These are phyloP conservation scores for Phytophthora macrochlamydospora DNA, from an alignment of 352 stramenopile species.

Conservation along the genomic window DNA sequence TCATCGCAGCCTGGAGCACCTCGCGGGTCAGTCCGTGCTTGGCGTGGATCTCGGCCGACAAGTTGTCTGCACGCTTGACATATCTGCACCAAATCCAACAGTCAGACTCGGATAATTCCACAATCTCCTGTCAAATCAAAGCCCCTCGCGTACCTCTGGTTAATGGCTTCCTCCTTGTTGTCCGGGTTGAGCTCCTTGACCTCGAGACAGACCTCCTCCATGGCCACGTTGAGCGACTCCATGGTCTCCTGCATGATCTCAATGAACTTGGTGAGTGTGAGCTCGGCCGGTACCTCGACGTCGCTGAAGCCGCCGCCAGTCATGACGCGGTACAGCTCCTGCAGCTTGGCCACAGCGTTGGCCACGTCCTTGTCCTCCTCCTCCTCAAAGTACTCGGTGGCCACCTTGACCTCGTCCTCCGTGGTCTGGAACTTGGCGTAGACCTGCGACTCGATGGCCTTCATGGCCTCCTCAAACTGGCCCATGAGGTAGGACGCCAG, in stretches of 20 bases:
- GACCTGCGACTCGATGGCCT: slow-evolving; percentile 88
- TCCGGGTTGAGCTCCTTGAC: slow-evolving; percentile 88
- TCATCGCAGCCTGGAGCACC: slow-evolving; percentile 89
- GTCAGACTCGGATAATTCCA: neutral
- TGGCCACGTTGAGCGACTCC: slow-evolving; percentile 89
- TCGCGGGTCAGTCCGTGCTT: slow-evolving; percentile 88
- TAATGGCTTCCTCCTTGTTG: slow-evolving; percentile 91
- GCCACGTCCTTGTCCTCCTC: slow-evolving; percentile 88
- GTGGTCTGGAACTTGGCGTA: slow-evolving; percentile 91
- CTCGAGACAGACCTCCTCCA: slow-evolving; percentile 89
- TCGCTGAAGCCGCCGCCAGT: slow-evolving; percentile 81
- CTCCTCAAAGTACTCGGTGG: slow-evolving; percentile 90
- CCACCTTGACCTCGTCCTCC: slow-evolving; percentile 86
- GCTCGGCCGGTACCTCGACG: slow-evolving; percentile 80
- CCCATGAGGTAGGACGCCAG: slow-evolving; percentile 89
- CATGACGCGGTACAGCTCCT: slow-evolving; percentile 90
- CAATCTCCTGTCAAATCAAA: neutral
- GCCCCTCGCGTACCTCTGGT: slow-evolving; percentile 53
- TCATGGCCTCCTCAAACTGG: slow-evolving; percentile 91
- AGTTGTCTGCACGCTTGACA: slow-evolving; percentile 85
- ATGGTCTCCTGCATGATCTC: slow-evolving; percentile 92
- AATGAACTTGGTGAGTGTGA: slow-evolving; percentile 89
- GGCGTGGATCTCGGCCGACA: slow-evolving; percentile 87
- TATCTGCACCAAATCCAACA: slow-evolving; percentile 44
- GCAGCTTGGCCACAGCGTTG: slow-evolving; percentile 83